Conservation (phyloP, 176 grass and related monocot genomes). For the Cenchrus fungigraminus region DNA sequence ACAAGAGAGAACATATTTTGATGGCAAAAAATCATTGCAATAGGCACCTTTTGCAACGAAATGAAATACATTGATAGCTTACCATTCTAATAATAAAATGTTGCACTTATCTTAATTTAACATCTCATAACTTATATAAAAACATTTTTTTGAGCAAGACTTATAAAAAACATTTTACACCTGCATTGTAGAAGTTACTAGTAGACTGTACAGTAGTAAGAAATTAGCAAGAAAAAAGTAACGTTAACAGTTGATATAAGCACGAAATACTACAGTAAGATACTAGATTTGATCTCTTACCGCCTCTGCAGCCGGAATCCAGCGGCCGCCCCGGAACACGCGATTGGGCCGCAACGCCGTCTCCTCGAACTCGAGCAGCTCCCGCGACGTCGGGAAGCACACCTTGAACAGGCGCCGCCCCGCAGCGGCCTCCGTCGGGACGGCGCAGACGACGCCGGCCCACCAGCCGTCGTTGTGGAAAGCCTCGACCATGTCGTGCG, state of each 20-base stretch:
- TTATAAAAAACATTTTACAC: too few species aligned
- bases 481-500: slow-evolving; percentile 61
- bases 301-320: slow-evolving; percentile 50
- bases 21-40: too few species aligned
- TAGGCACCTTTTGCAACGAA: too few species aligned
- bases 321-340: slow-evolving; percentile 33
- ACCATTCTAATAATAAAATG: too few species aligned
- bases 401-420: slow-evolving; percentile 43
- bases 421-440: background rate
- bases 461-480: slow-evolving; percentile 82
- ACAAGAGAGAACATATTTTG: too few species aligned
- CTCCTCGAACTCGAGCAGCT: slow-evolving; percentile 55
- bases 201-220: background rate
- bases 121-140: too few species aligned
- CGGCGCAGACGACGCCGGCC: slow-evolving; percentile 48
- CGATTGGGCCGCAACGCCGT: slow-evolving; percentile 50
- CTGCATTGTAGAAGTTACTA: background rate
- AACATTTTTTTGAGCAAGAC: too few species aligned
- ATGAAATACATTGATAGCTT: too few species aligned
- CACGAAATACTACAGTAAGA: too few species aligned
- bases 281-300: background rate
- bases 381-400: slow-evolving; percentile 64
- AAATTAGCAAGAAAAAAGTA: background rate
- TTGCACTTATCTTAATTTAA: background rate
- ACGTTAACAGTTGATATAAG: background rate